Conservation (phyloP, 306 rosid species). For the Vicia faba region DNA sequence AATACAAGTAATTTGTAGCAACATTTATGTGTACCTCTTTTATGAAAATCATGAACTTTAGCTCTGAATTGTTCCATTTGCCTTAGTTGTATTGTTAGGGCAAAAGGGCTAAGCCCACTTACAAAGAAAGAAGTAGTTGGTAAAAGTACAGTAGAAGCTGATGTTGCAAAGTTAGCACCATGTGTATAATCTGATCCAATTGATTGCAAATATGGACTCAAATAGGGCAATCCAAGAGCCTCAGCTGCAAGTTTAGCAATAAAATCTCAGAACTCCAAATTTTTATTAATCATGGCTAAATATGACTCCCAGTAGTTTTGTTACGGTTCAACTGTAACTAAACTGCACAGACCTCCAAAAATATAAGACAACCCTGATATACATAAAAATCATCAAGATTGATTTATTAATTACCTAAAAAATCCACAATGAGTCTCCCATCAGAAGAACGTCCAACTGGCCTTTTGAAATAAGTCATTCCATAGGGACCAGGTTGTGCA, state of each 20-base stretch:
- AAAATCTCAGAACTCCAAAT: not conserved
- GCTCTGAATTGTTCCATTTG: slow-evolving; percentile 75
- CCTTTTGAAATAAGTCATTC: slow-evolving; percentile 66
- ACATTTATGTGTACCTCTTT: slow-evolving; percentile 39
- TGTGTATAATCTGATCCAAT: slow-evolving; percentile 63
- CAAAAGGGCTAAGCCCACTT: slow-evolving; percentile 77
- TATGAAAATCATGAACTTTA: slow-evolving; percentile 51
- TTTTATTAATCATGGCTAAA: too few species aligned
- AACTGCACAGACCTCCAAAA: too few species aligned
- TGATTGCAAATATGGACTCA: slow-evolving; percentile 78
- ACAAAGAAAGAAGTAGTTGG: slow-evolving; percentile 62
- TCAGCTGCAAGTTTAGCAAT: slow-evolving; percentile 54
- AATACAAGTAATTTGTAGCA: not conserved
- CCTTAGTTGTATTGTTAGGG: slow-evolving; percentile 73
- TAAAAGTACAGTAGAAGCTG: slow-evolving; percentile 72
- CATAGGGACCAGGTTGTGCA: slow-evolving; percentile 53
- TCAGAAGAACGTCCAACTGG: slow-evolving; percentile 69
- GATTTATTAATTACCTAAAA: slow-evolving; percentile 58
- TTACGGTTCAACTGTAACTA: too few species aligned
- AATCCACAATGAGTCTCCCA: slow-evolving; percentile 74
- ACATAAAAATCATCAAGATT: not conserved
- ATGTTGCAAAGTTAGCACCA: slow-evolving; percentile 76
- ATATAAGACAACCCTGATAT: too few species aligned
- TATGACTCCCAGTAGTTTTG: too few species aligned
- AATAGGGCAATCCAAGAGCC: slow-evolving; percentile 62